These are phyloP conservation scores for Phytophthora cactorum DNA, from an alignment of 352 stramenopile species.

Conservation along the genomic window DNA sequence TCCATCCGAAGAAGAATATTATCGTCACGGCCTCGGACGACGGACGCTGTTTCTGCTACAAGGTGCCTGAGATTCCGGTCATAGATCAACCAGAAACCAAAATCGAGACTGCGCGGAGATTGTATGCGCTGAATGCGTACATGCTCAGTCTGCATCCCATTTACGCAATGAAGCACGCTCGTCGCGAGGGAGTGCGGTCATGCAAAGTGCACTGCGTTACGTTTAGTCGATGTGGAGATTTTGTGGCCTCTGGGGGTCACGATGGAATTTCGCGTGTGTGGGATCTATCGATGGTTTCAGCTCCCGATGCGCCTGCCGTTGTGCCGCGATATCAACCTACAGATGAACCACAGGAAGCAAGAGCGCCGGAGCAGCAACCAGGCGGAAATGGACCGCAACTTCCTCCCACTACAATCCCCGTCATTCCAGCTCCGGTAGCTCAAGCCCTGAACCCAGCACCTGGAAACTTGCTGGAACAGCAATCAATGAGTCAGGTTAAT, in stretches of 20 bases:
- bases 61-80: constrained; percentile 74
- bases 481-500: constrained; percentile 5
- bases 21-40: constrained; percentile 94
- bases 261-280: constrained; percentile 94
- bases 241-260: constrained; percentile 92
- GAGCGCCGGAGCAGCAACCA: constrained; percentile 14
- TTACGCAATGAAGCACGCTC: constrained; percentile 76
- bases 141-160: constrained; percentile 82
- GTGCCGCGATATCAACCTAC: constrained; percentile 61
- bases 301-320: constrained; percentile 51
- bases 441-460: constrained; percentile 4
- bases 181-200: constrained; percentile 57
- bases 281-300: constrained; percentile 71
- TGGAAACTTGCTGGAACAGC: constrained; percentile 6
- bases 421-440: constrained; percentile 1
- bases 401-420: constrained; percentile 6
- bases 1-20: constrained; percentile 87
- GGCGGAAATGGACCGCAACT: constrained; percentile 6
- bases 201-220: constrained; percentile 79
- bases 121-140: constrained; percentile 76
- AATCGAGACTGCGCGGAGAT: constrained; percentile 78
- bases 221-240: constrained; percentile 86
- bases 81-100: constrained; percentile 68
- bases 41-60: constrained; percentile 91
- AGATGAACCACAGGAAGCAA: constrained; percentile 40